phyloP scores from a whole-genome alignment of 805 yeast species.

The Myxozyma geophila region DNA sequence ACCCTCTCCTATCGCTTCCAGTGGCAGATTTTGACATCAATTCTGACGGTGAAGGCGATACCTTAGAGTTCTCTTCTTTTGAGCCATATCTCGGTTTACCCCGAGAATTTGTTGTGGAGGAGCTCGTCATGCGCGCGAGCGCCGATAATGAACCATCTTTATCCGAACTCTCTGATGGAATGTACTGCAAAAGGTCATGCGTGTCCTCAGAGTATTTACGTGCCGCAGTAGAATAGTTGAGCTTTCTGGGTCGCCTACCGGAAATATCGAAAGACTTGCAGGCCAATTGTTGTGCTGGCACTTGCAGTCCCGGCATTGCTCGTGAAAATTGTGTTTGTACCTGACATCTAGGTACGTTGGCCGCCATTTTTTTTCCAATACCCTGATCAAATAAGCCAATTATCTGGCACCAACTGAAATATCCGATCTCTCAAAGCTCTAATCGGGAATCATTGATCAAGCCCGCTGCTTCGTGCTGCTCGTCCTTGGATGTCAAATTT shows the following conservation, averaged over 20 bases:
- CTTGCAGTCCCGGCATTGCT: neutral
- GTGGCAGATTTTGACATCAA: neutral
- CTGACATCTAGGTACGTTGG: neutral
- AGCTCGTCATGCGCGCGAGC: neutral
- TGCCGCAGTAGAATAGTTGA: neutral
- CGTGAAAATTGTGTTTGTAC: neutral
- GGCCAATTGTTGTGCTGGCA: neutral
- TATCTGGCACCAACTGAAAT: neutral
- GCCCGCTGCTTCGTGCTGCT: neutral
- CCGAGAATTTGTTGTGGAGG: neutral
- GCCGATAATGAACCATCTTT: neutral
- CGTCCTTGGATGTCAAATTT: neutral
- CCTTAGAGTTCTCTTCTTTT: neutral
- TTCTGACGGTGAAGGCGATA: neutral
- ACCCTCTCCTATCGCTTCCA: neutral
- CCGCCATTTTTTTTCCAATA: neutral
- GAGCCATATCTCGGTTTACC: neutral
- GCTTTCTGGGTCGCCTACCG: neutral
- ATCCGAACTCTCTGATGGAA: neutral
- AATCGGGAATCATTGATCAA: neutral
- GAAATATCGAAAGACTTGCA: neutral
- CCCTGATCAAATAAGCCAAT: neutral
- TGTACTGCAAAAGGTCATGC: conserved; percentile 2
- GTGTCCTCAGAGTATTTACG: neutral
- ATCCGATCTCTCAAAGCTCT: neutral